Evolutionary conservation across 495 filamentous ascomycete species (phyloP).

Genomic region (Daldinia bambusicola): DNA sequence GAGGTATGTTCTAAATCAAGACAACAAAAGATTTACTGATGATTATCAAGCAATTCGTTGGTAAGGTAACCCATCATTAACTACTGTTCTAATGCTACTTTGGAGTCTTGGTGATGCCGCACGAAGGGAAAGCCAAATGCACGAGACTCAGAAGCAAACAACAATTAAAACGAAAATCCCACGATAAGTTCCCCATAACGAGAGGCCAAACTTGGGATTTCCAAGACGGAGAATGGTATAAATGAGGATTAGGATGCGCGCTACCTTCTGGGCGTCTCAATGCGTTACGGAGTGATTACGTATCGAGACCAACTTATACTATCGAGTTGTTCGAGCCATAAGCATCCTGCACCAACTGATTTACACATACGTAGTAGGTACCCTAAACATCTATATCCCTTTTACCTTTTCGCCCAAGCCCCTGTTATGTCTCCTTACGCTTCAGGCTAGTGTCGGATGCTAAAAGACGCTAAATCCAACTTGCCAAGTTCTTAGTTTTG

Average conservation of each 20-base stretch:
- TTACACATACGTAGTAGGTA: too few relatives aligned
- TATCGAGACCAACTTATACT: background rate
- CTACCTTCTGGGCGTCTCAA: background rate
- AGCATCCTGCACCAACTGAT: background rate
- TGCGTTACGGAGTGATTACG: background rate
- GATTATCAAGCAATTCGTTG: too few relatives aligned
- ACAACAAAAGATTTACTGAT: too few relatives aligned
- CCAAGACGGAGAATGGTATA: background rate
- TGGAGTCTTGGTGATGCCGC: background rate
- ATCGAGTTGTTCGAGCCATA: background rate
- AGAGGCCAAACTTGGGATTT: background rate
- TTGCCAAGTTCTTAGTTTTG: constrained; percentile 2
- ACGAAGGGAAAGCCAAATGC: background rate
- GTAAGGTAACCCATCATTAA: too few relatives aligned
- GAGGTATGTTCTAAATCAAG: too few relatives aligned
- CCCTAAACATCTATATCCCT: background rate
- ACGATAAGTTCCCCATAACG: background rate
- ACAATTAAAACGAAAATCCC: background rate
- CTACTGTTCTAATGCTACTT: background rate
- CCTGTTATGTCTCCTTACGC: constrained; percentile 1
- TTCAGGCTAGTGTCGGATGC: background rate
- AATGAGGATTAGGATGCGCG: background rate
- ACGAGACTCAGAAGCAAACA: background rate
- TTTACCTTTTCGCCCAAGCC: background rate
- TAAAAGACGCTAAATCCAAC: background rate